A percentile compares a stretch with the other conserved stretches of the same genome.
Conservation (phyloP, 768 basidiomycete genomes). For the Glaciozyma martinii region DNA sequence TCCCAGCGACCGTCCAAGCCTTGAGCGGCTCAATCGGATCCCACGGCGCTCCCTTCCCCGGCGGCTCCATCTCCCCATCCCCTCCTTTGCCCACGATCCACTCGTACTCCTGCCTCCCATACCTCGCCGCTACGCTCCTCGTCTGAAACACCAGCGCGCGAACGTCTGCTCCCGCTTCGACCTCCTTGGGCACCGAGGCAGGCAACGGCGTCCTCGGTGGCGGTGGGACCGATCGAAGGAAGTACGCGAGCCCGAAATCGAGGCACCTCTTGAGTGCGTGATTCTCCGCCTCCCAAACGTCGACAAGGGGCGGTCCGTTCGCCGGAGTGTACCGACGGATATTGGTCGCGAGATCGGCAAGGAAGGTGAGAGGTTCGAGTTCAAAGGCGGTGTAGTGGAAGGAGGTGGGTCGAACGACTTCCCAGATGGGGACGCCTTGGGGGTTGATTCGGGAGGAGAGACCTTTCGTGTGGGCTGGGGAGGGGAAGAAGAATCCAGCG, state of each 20-base stretch:
- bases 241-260: neutral
- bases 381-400: conserved; percentile 1
- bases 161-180: neutral
- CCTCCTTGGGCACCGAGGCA: neutral
- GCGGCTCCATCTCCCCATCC: neutral
- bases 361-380: conserved; percentile 1
- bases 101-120: neutral
- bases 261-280: neutral
- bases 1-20: too few species aligned
- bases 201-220: neutral
- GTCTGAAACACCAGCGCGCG: neutral
- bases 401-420: neutral
- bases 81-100: neutral
- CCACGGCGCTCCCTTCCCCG: neutral
- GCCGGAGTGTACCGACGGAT: neutral
- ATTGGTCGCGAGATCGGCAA: neutral
- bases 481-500: neutral
- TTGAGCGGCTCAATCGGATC: too few species aligned
- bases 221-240: neutral
- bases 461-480: neutral
- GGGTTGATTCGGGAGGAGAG: neutral
- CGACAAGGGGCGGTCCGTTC: neutral
- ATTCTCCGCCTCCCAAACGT: neutral
- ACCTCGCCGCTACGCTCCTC: neutral
- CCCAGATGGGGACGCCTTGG: neutral